phyloP scores from a whole-genome alignment of 257 asterid genomes.

The Oldenlandia corymbosa region DNA sequence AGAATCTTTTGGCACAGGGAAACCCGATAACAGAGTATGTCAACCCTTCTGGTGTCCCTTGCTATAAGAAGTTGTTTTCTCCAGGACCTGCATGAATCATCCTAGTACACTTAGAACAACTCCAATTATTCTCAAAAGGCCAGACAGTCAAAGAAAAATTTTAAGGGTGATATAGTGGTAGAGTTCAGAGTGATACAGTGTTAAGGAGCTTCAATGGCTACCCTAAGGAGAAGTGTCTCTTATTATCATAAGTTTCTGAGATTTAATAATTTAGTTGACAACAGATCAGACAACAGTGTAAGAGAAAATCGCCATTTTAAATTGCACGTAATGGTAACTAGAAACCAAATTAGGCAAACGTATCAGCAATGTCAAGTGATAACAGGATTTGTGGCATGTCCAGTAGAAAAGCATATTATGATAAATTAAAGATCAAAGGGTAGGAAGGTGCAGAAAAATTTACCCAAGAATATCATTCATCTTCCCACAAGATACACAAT shows the following conservation, averaged over 20 bases:
- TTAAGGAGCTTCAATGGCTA: background rate
- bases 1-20: constrained; percentile 81
- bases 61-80: constrained; percentile 78
- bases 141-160: too few species aligned
- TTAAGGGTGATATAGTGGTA: background rate
- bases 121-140: too few species aligned
- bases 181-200: too few species aligned
- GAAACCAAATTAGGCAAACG: background rate
- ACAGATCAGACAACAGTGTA: too few species aligned
- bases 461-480: constrained; percentile 82
- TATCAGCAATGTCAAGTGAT: background rate
- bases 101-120: too few species aligned
- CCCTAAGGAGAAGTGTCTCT: background rate
- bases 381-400: background rate
- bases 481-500: constrained; percentile 81
- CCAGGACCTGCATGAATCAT: constrained; percentile 54
- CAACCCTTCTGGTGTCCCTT: constrained; percentile 89
- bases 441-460: constrained; percentile 16
- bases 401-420: background rate
- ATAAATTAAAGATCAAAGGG: background rate
- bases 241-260: background rate
- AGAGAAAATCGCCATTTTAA: background rate
- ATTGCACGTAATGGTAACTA: background rate
- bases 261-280: too few species aligned
- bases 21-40: constrained; percentile 80